phyloP scores from a whole-genome alignment of 768 basidiomycete genomes.

The Tremella yokohamensis region DNA sequence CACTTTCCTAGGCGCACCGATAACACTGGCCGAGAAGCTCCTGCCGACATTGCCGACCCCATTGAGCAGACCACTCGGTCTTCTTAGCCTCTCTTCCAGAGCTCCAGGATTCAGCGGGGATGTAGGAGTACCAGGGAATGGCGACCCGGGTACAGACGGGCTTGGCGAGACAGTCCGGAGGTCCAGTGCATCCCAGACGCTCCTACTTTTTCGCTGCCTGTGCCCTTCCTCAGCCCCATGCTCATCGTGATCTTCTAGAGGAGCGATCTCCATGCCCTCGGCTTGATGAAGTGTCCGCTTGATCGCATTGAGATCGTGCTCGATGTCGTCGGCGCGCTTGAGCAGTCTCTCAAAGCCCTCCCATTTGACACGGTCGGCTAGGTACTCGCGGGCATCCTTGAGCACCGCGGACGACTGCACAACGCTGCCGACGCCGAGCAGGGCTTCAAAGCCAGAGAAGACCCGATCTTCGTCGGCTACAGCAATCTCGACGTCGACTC shows the following conservation, averaged over 20 bases:
- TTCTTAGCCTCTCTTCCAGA: neutral
- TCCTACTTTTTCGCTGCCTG: neutral
- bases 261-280: constrained; percentile 22
- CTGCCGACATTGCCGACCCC: constrained; percentile 30
- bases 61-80: constrained; percentile 11
- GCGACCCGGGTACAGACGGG: constrained; percentile 4
- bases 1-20: constrained; percentile 37
- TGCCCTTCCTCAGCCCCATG: constrained; percentile 1
- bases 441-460: constrained; percentile 43
- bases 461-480: constrained; percentile 49
- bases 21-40: constrained; percentile 32
- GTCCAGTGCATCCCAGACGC: constrained; percentile 20
- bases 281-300: constrained; percentile 38
- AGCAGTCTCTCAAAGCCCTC: constrained; percentile 22
- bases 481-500: constrained; percentile 50
- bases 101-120: neutral
- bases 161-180: constrained; percentile 19
- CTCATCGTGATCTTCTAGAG: constrained; percentile 4
- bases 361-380: constrained; percentile 15
- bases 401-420: constrained; percentile 23
- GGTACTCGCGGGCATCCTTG: constrained; percentile 33
- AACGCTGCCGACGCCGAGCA: constrained; percentile 36
- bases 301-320: constrained; percentile 38
- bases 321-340: constrained; percentile 35
- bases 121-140: neutral